Evolutionary conservation across 2,329 filamentous ascomycete species (phyloP).

Genomic region (Diaporthe nobilis): DNA sequence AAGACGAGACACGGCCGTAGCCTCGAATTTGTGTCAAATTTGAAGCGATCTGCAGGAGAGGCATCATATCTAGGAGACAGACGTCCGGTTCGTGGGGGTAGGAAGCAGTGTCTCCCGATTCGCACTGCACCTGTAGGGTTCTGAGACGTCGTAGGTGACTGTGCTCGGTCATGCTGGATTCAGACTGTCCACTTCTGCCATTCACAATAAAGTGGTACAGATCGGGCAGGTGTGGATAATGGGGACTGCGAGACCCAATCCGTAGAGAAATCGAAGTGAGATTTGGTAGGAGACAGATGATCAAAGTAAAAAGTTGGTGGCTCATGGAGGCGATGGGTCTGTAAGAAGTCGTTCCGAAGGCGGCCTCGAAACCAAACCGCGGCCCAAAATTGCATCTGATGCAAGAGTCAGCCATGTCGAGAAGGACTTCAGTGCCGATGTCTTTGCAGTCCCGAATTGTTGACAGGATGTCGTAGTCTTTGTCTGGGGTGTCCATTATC

Average conservation of each 20-base stretch:
- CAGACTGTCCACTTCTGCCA: too few relatives aligned
- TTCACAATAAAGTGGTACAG: too few relatives aligned
- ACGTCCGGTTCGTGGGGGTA: background rate
- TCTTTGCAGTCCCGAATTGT: background rate
- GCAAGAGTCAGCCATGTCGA: background rate
- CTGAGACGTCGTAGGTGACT: too few relatives aligned
- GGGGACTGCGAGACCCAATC: background rate
- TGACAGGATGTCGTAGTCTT: background rate
- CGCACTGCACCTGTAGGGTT: background rate
- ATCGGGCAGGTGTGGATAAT: background rate
- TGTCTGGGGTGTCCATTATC: background rate
- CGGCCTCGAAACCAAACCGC: background rate
- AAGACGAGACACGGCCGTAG: background rate
- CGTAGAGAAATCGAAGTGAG: background rate
- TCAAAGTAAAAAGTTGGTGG: background rate
- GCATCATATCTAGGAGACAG: background rate
- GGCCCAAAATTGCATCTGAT: background rate
- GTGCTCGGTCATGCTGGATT: too few relatives aligned
- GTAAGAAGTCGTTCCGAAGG: background rate
- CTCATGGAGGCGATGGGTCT: background rate
- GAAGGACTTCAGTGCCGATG: rapidly evolving
- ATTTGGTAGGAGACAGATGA: background rate
- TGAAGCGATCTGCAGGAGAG: background rate
- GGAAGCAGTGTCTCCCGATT: too few relatives aligned
- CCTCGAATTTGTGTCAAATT: background rate